Conservation (phyloP, 2,329 filamentous ascomycete genomes). For the Lizonia empirigonia region DNA sequence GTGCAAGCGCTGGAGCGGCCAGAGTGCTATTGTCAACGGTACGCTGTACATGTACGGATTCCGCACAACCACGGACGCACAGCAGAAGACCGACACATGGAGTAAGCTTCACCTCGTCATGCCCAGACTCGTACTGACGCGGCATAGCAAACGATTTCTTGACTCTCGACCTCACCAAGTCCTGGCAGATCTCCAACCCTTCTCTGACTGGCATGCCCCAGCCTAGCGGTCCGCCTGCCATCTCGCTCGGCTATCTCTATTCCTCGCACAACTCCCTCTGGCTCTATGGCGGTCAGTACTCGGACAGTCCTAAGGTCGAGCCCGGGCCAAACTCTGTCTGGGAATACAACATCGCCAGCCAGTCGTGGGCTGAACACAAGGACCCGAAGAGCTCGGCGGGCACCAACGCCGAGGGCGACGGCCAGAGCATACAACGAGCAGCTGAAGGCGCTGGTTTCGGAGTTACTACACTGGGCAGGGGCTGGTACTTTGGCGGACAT, state of each 20-base stretch:
- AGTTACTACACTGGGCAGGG: constrained; percentile 70
- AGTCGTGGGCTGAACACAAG: constrained; percentile 67
- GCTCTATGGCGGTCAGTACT: constrained; percentile 76
- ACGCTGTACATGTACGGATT: constrained; percentile 80
- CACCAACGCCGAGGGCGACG: constrained; percentile 63
- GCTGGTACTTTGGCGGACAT: constrained; percentile 81
- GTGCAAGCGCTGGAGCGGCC: constrained; percentile 48
- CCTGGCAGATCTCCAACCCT: constrained; percentile 72
- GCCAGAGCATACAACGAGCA: constrained; percentile 66
- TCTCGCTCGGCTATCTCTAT: constrained; percentile 78
- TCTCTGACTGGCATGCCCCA: constrained; percentile 65
- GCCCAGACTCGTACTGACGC: constrained; percentile 9
- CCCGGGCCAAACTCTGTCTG: constrained; percentile 69
- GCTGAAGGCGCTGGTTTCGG: constrained; percentile 76
- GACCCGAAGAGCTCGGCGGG: constrained; percentile 68
- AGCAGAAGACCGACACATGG: constrained; percentile 70
- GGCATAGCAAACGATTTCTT: constrained; percentile 66
- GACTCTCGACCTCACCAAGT: constrained; percentile 71
- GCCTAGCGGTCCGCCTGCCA: constrained; percentile 71
- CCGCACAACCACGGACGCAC: constrained; percentile 61
- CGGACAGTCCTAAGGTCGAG: constrained; percentile 63
- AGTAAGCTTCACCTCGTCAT: constrained; percentile 57
- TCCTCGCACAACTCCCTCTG: constrained; percentile 71
- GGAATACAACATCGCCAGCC: constrained; percentile 68
- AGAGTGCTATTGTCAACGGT: constrained; percentile 70